Evolutionary conservation across 352 stramenopile species (phyloP).

Genomic region (Albugo laibachii): DNA sequence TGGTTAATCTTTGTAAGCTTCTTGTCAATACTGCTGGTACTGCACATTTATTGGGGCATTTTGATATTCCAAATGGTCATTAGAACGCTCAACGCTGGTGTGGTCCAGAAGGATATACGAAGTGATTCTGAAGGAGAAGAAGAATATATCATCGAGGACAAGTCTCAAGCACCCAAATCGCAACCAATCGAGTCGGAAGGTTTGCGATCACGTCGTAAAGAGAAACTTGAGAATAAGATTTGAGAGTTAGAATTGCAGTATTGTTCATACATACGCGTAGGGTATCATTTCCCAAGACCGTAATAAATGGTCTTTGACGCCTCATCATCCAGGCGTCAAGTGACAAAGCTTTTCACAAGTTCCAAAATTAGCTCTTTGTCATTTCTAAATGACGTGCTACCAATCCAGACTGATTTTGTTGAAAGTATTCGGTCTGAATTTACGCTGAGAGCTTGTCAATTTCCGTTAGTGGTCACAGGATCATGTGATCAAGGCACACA

Average conservation of each 20-base stretch:
- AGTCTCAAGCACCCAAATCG: too few species aligned
- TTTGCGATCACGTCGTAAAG: too few species aligned
- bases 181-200: too few species aligned
- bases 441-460: constrained; percentile 6
- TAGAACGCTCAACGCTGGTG: constrained; percentile 36
- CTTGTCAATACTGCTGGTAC: constrained; percentile 22
- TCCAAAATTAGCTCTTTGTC: constrained; percentile 39
- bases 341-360: constrained; percentile 41
- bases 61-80: constrained; percentile 60
- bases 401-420: constrained; percentile 9
- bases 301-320: too few species aligned
- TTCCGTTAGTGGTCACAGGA: constrained; percentile 34
- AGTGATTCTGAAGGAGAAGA: constrained; percentile 54
- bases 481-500: constrained; percentile 38
- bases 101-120: constrained; percentile 66
- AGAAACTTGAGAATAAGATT: too few species aligned
- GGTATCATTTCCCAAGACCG: too few species aligned
- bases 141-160: constrained; percentile 5
- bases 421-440: constrained; percentile 5
- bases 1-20: not conserved
- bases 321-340: not conserved
- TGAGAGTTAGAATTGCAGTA: too few species aligned
- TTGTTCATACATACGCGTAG: too few species aligned
- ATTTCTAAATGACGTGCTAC: constrained; percentile 29
- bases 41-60: constrained; percentile 61